These are phyloP conservation scores for Brasilioporus rufonigricans DNA, from an alignment of 768 basidiomycete species.

Conservation along the genomic window DNA sequence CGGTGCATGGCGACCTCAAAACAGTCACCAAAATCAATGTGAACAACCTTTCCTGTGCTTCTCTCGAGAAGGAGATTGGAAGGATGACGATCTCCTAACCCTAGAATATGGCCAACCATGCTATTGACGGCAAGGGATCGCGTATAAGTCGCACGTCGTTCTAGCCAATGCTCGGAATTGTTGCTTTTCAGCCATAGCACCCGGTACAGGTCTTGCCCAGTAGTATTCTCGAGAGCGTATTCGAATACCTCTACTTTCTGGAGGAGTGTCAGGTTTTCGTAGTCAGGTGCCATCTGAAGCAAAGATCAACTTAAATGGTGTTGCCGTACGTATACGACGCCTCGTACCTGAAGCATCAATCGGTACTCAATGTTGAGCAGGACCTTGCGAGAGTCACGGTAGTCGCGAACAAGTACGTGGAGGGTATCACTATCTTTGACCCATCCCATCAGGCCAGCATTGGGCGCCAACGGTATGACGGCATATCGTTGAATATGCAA, in stretches of 20 bases:
- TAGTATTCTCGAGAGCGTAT: slow-evolving; percentile 97
- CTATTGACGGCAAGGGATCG: slow-evolving; percentile 94
- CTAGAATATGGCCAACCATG: slow-evolving; percentile 98
- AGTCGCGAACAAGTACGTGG: slow-evolving; percentile 94
- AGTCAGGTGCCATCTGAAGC: slow-evolving; percentile 95
- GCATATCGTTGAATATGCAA: slow-evolving; percentile 92
- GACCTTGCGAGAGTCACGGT: slow-evolving; percentile 94
- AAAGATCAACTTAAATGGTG: background rate
- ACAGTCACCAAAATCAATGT: slow-evolving; percentile 97
- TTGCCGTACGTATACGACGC: slow-evolving; percentile 65
- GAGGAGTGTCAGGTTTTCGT: slow-evolving; percentile 88
- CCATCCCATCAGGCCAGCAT: slow-evolving; percentile 94
- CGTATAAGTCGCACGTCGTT: slow-evolving; percentile 93
- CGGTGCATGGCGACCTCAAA: slow-evolving; percentile 98
- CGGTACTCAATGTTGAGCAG: slow-evolving; percentile 97
- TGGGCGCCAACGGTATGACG: slow-evolving; percentile 92
- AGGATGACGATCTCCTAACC: slow-evolving; percentile 96
- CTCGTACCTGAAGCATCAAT: slow-evolving; percentile 88
- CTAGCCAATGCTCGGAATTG: slow-evolving; percentile 98
- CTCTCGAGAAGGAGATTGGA: slow-evolving; percentile 92
- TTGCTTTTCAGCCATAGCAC: slow-evolving; percentile 95
- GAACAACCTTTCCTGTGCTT: slow-evolving; percentile 90
- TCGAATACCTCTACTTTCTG: slow-evolving; percentile 99
- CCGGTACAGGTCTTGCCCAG: slow-evolving; percentile 94
- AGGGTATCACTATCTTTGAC: slow-evolving; percentile 94